Evolutionary conservation across 2,329 filamentous ascomycete species (phyloP), one percentile per base, ranked within the genome.

Genomic region (Akanthomyces muscarius): DNA sequence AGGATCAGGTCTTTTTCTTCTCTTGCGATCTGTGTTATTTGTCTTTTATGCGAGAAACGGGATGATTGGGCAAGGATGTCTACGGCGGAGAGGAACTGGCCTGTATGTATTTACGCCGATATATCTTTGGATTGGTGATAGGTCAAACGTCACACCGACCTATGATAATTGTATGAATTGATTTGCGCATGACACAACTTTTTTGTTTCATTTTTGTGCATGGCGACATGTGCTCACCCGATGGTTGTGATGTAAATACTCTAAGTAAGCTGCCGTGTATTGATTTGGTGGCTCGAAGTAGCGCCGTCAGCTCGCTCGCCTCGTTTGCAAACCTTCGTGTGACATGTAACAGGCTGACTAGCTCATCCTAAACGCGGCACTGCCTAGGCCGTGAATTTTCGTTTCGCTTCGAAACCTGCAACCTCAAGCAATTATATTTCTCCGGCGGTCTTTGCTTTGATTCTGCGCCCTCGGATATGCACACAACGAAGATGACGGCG

Each of bases 31-130:
- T 54, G 36, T 45, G 38, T 44, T 16, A 13, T 41, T 51, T 36
- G 36, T 52, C 18, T 25, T 53, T 38, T 61, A 11, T 36, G 48
- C 25, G 58, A 45, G n/a, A 21, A 25, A 44, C 30, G 58, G 38
- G n/a, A 16, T 5, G 14, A 60, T 14, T 8, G 44, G 48, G 28
- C 38, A 53, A 61, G 58, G 56, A 42, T 51, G 45, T 50, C 33
- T 11, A 50, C 28, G 28, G 28, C 14, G 41, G 48, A 41, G 50
- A 53, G 14, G 41, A 47, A 42, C n/a, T 23, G 28, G 38, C 28
- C 16, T 53, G 58, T n/a, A 53, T 61, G 36, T 61, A 61, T 36
- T 33, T 44, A 61, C 48, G 38, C 25, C 14, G 48, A 54, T 23
- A 41, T 61, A 55, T 38, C 38, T 44, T 30, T 48, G 41, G 51